Base-by-base conservation (phyloP, 345 rosid species). In the Rhodamnia rubescens region DNA sequence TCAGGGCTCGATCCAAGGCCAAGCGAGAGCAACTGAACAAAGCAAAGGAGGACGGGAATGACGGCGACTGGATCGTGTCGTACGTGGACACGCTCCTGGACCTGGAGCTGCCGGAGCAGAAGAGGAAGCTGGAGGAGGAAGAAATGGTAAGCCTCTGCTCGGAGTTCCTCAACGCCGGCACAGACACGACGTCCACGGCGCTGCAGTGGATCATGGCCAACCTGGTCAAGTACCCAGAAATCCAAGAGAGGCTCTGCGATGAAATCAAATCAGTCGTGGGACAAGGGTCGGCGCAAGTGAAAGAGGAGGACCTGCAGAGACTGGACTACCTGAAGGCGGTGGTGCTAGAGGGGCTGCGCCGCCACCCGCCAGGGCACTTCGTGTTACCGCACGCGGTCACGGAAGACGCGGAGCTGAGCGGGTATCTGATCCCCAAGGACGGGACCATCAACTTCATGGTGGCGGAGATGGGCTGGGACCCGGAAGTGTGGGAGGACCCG, bases 191-290 rank as follows among this genome's bases (percentile, higher is more conserved):
- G 0, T 47, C 82, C 59, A 85, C 69, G 3, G 83, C 86, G 14
- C 52, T 85, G 42, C 57, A 85, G 4, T 85, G 86, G 86, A 74
- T 85, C 29, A 53, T 85, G 64, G 86, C 83, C 47, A 85, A 85
- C 16, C 13, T 85, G 22, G 83, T 85, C 0, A 85, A 85, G 49
- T 18, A 53, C 55, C 82, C 82, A 24, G n/a, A 69, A 24, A 52
- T 74, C 54, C 82, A 85, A 74, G 40, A 51, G 22, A 6, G 58
- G 9, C 21, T 74, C 40, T 53, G 24, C 21, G 59, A 6, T 0
- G 86, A 85, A 11, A 74, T 74, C n/a, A 50, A 53, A 36, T 81
- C 54, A 3, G 22, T 74, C 26, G 58, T 85, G 22, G 61, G 82
- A 44, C 51, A 40, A 8, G 49, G 27, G n/a, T 36, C 50, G 27